Percentiles rank a stretch among this genome's conserved stretches.
Evolutionary conservation across 2,329 filamentous ascomycete species (phyloP).

Genomic region (Aspergillus brunneoviolaceus): DNA sequence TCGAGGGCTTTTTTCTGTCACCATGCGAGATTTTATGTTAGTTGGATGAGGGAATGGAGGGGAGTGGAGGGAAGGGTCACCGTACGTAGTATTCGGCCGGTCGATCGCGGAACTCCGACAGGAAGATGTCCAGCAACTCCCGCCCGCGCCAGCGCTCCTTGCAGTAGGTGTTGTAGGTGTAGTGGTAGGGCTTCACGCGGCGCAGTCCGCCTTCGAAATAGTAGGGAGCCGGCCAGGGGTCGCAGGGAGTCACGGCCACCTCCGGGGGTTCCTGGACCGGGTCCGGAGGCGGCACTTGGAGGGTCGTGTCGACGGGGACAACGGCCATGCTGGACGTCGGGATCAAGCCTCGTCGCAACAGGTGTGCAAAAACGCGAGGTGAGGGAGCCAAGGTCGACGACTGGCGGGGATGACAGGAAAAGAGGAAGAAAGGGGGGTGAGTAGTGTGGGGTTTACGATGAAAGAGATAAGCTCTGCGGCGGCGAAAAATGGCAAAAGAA

Average conservation of each 20-base stretch:
- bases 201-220: constrained; percentile 80
- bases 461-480: background rate
- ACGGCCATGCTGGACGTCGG: constrained; percentile 40
- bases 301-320: constrained; percentile 29
- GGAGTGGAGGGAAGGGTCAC: constrained; percentile 10
- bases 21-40: background rate
- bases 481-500: background rate
- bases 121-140: constrained; percentile 80
- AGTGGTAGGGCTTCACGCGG: constrained; percentile 83
- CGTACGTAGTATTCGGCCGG: constrained; percentile 80
- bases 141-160: constrained; percentile 90
- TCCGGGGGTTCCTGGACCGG: constrained; percentile 20
- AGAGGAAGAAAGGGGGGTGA: background rate
- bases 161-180: constrained; percentile 90
- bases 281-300: constrained; percentile 28
- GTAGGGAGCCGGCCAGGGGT: constrained; percentile 69
- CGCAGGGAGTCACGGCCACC: constrained; percentile 33
- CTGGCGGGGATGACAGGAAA: constrained; percentile 9
- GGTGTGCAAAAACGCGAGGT: constrained; percentile 40
- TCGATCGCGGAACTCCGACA: constrained; percentile 87
- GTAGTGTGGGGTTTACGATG: background rate
- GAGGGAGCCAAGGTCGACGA: constrained; percentile 34
- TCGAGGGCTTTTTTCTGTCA: constrained; percentile 72
- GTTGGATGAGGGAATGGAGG: constrained; percentile 1
- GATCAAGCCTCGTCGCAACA: constrained; percentile 38